These are phyloP conservation scores for Urostyla sp. DNA, from an alignment of 73 alveolate species.

Conservation along the genomic window DNA sequence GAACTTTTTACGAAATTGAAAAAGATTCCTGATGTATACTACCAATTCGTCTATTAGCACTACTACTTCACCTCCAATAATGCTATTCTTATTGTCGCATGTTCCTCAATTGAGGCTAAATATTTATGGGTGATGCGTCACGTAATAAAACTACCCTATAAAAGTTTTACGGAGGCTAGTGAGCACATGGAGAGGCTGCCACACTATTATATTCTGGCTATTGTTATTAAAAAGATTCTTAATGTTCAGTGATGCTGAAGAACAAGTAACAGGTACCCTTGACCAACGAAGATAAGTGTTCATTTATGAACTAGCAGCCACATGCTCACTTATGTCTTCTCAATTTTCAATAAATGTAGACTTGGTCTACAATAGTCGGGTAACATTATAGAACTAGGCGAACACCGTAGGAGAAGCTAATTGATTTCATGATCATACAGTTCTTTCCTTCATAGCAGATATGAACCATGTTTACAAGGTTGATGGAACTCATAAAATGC, in stretches of 20 bases:
- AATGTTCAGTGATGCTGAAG: constrained; percentile 8
- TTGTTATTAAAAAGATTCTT: constrained; percentile 35
- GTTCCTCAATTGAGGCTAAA: constrained; percentile 78
- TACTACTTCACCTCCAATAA: constrained; percentile 31
- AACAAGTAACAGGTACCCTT: constrained; percentile 13
- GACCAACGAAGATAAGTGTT: constrained; percentile 36
- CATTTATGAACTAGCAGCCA: constrained; percentile 43
- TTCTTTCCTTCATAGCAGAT: constrained; percentile 43
- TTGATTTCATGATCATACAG: background rate
- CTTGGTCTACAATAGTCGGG: constrained; percentile 39
- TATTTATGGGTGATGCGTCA: constrained; percentile 78
- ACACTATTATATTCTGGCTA: constrained; percentile 21
- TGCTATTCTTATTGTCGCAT: constrained; percentile 40
- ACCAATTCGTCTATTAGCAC: constrained; percentile 23
- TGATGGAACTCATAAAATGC: background rate
- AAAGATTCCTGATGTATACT: constrained; percentile 11
- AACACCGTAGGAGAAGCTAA: constrained; percentile 38
- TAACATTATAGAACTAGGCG: constrained; percentile 43
- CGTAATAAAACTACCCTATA: constrained; percentile 38
- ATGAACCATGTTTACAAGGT: constrained; percentile 26
- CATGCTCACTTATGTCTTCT: constrained; percentile 26
- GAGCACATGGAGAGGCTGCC: constrained; percentile 12
- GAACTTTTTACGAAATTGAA: constrained; percentile 19
- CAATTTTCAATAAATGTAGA: constrained; percentile 30
- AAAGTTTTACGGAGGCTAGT: constrained; percentile 20